Evolutionary conservation across 108 stramenopile genomes (phyloP).

Genomic region (Conticribra guillardii): DNA sequence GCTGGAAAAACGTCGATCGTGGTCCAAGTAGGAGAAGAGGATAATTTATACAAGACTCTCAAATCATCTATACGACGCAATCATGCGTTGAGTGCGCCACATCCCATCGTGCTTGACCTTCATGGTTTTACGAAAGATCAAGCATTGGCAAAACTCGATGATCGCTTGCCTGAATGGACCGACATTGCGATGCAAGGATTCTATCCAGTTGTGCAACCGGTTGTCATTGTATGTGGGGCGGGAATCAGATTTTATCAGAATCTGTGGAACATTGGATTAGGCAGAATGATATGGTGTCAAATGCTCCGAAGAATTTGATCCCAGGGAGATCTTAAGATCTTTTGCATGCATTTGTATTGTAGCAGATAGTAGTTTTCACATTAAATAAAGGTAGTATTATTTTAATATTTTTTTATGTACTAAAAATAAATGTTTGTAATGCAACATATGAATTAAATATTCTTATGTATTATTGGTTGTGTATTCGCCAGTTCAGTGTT

Average conservation of each 20-base stretch:
- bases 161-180: constrained; percentile 4
- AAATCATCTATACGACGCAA: not conserved
- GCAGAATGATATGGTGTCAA: not conserved
- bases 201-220: constrained; percentile 9
- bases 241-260: constrained; percentile 14
- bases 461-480: too few species aligned
- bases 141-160: constrained; percentile 7
- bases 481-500: too few species aligned
- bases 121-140: constrained; percentile 14
- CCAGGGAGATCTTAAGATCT: too few species aligned
- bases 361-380: too few species aligned
- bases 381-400: too few species aligned
- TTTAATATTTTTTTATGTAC: too few species aligned
- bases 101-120: too few species aligned
- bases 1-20: constrained; percentile 11
- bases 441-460: too few species aligned
- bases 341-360: too few species aligned
- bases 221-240: constrained; percentile 18
- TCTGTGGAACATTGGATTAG: constrained; percentile 18
- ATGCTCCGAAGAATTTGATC: constrained; percentile 16
- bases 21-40: constrained; percentile 2
- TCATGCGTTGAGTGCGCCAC: not conserved
- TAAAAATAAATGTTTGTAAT: too few species aligned
- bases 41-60: constrained; percentile 19
- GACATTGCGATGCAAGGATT: constrained; percentile 10